Base-by-base conservation (phyloP, 1,284 basidiomycete genomes). In the Athelia sp. region DNA sequence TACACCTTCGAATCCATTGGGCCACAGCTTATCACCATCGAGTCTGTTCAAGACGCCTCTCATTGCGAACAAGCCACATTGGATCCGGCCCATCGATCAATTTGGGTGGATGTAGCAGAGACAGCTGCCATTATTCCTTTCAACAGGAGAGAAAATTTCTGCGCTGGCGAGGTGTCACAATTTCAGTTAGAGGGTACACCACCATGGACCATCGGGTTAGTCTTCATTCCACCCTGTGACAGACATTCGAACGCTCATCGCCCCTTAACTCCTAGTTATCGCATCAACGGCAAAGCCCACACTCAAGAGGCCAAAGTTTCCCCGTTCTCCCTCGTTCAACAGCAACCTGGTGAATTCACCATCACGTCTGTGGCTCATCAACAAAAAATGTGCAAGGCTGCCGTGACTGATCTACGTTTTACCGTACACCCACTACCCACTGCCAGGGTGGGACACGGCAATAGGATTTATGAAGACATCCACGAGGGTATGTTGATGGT, bases 141-240 rank as follows among this genome's bases (percentile, higher is more conserved):
- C 54, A 87, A 89, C 55, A 73, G 85, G 42, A 78, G 84, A 46
- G 75, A 76, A 54, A 87, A 98, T 65, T 87, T 90, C 57, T 99
- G 96, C 66, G 88, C 93, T 9, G 96, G 95, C 22, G 95, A 98
- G 58, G 77, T 82, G 45, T 79, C 92, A 10, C 91, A 93, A 56
- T 98, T 96, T 75, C 84, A 95, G 61, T 74, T 99, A 17, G 93
- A 98, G 68, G 96, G 96, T 47, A 90, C 84, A 43, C 85, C 95
- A n/a, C 95, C 96, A 2, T 99, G 96, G 94, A 87, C 84, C 4
- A 84, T 99, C 50, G 84, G 85, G 84, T 94, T 58, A 48, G 81
- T 71, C 13, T 36, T 46, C 9, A n/a, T n/a, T n/a, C n/a, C n/a
- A n/a, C n/a, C n/a, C n/a, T n/a, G 34, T 36, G 35, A 29, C 35